Percentiles rank a stretch among this genome's conserved stretches.
phyloP scores from a whole-genome alignment of 495 filamentous ascomycete genomes.

The Rhizodiscina lignyota region DNA sequence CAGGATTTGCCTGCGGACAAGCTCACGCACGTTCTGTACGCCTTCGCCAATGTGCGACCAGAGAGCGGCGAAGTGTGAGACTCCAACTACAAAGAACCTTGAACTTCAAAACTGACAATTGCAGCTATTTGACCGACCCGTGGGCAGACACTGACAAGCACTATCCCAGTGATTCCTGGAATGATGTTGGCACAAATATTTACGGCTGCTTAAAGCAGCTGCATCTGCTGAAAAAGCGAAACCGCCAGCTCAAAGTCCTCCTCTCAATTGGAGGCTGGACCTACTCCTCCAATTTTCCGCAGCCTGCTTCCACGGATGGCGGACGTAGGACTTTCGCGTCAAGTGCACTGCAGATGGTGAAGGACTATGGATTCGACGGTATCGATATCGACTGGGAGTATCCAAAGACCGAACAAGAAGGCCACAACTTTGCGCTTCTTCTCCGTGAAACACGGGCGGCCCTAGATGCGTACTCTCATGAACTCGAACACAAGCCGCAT shows the following conservation, averaged over 20 bases:
- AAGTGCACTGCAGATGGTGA: conserved; percentile 47
- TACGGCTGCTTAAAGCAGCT: conserved; percentile 93
- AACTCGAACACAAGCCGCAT: conserved; percentile 24
- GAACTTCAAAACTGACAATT: conserved; percentile 1
- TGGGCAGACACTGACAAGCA: conserved; percentile 83
- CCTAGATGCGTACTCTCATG: conserved; percentile 44
- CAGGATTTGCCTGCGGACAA: conserved; percentile 78
- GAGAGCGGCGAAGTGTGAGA: conserved; percentile 62
- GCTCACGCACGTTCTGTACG: conserved; percentile 82
- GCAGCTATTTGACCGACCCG: conserved; percentile 55
- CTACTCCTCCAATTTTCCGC: conserved; percentile 72
- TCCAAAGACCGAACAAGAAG: conserved; percentile 38
- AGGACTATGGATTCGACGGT: conserved; percentile 46
- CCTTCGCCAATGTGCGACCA: conserved; percentile 67
- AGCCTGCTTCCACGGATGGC: conserved; percentile 46
- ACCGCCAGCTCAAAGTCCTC: conserved; percentile 79
- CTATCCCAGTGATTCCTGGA: conserved; percentile 63
- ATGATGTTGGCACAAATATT: conserved; percentile 36
- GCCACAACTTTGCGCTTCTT: conserved; percentile 51
- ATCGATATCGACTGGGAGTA: conserved; percentile 60
- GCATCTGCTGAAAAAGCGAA: conserved; percentile 70
- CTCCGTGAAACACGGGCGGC: conserved; percentile 46
- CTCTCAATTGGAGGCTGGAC: conserved; percentile 96
- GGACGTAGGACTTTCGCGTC: conserved; percentile 52
- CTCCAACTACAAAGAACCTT: not conserved